Conservation (phyloP, 2,329 filamentous ascomycete genomes). For the Apiospora aurea region DNA sequence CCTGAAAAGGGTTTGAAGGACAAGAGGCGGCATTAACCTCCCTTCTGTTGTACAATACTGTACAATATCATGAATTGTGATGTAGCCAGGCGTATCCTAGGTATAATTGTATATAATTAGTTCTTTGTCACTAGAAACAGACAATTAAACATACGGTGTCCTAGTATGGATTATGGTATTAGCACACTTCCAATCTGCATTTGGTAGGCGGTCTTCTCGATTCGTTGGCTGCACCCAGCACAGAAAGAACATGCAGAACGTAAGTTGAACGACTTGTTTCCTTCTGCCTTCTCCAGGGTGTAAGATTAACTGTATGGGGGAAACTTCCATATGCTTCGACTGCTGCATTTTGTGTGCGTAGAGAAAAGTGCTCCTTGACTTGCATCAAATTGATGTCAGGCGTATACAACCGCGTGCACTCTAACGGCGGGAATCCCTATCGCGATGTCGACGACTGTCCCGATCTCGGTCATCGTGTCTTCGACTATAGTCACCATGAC, state of each 20-base stretch:
- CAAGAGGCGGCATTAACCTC: background rate
- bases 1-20: background rate
- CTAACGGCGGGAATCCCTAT: conserved; percentile 32
- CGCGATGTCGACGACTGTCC: conserved; percentile 34
- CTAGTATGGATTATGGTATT: background rate
- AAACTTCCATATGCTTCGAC: background rate
- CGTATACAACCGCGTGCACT: background rate
- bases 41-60: background rate
- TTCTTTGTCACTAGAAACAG: background rate
- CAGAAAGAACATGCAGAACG: background rate
- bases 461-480: conserved; percentile 39
- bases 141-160: background rate
- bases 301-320: background rate
- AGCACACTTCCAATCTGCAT: background rate
- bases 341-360: background rate
- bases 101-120: background rate
- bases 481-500: conserved; percentile 28
- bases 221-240: background rate
- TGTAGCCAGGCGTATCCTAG: background rate
- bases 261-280: background rate
- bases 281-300: background rate
- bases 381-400: background rate
- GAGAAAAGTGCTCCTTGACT: background rate
- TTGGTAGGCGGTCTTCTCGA: background rate
- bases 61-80: background rate